Evolutionary conservation across 805 yeast species (phyloP).

Genomic region (Saturnispora hagleri): DNA sequence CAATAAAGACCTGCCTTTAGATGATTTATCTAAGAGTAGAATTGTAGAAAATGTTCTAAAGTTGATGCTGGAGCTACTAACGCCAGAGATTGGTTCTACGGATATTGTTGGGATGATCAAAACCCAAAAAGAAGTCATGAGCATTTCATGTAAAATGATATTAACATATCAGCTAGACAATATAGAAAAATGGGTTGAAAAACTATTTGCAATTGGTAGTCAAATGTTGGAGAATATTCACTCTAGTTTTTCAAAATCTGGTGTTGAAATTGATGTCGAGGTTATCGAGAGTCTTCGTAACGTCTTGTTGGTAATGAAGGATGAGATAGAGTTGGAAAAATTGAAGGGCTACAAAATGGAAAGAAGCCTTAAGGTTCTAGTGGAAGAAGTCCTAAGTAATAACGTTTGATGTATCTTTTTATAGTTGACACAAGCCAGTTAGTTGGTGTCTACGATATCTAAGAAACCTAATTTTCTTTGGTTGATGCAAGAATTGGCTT

Average conservation of each 20-base stretch:
- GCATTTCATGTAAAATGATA: slow-evolving; percentile 51
- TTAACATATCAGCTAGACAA: slow-evolving; percentile 25
- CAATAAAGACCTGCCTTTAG: slow-evolving; percentile 25
- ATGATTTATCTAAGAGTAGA: slow-evolving; percentile 34
- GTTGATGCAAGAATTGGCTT: too few relatives aligned
- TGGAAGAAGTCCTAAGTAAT: slow-evolving; percentile 11
- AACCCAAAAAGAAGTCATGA: slow-evolving; percentile 61
- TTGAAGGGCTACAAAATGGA: slow-evolving; percentile 22
- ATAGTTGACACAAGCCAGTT: background rate
- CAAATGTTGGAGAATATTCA: slow-evolving; percentile 17
- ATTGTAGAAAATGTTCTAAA: slow-evolving; percentile 75
- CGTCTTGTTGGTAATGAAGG: slow-evolving; percentile 24
- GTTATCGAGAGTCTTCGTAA: slow-evolving; percentile 27
- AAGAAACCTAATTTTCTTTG: too few relatives aligned
- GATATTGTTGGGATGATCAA: slow-evolving; percentile 54
- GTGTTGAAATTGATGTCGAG: slow-evolving; percentile 24
- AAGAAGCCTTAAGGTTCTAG: slow-evolving; percentile 15
- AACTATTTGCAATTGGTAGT: slow-evolving; percentile 21
- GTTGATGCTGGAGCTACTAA: slow-evolving; percentile 53
- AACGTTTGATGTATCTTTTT: background rate
- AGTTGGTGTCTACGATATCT: too few relatives aligned
- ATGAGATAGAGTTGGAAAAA: slow-evolving; percentile 17
- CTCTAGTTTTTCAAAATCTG: slow-evolving; percentile 14
- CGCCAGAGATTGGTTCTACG: slow-evolving; percentile 52
- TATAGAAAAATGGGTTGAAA: slow-evolving; percentile 19